Evolutionary conservation across 306 rosid species (phyloP).

Genomic region (Pachyrhizus erosus): DNA sequence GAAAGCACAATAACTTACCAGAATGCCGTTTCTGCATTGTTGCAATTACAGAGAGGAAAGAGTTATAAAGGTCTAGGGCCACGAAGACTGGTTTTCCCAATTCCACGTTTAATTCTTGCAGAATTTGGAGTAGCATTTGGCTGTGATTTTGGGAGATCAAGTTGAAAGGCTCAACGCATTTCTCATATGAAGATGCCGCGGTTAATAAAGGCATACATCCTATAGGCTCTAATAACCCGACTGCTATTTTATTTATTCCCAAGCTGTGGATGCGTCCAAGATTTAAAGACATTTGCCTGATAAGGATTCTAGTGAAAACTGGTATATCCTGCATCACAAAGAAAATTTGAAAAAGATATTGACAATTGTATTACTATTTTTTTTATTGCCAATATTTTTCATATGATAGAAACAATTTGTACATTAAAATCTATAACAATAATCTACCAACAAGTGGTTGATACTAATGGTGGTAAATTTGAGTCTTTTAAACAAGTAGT

Average conservation of each 20-base stretch:
- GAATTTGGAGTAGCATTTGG: constrained; percentile 35
- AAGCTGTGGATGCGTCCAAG: constrained; percentile 52
- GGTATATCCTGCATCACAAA: constrained; percentile 37
- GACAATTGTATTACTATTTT: background rate
- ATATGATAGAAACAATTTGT: too few relatives aligned
- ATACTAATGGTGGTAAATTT: too few relatives aligned
- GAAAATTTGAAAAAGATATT: background rate
- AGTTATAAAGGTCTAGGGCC: constrained; percentile 50
- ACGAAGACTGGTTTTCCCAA: constrained; percentile 27
- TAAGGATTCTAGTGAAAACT: constrained; percentile 35
- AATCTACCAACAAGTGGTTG: too few relatives aligned
- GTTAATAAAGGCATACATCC: constrained; percentile 53
- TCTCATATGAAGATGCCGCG: background rate
- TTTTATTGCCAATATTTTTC: background rate
- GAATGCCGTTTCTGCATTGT: background rate
- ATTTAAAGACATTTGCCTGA: constrained; percentile 46
- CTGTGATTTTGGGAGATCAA: constrained; percentile 47
- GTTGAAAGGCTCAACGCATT: constrained; percentile 35
- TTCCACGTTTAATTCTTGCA: constrained; percentile 39
- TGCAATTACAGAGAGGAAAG: constrained; percentile 41
- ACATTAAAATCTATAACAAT: too few relatives aligned
- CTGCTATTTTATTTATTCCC: constrained; percentile 49
- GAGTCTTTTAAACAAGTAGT: too few relatives aligned
- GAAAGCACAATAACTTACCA: constrained; percentile 26
- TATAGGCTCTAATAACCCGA: constrained; percentile 54